Percentiles rank a stretch among this genome's conserved stretches.
Conservation (phyloP, 768 basidiomycete species). For the Suillus clintonianus region DNA sequence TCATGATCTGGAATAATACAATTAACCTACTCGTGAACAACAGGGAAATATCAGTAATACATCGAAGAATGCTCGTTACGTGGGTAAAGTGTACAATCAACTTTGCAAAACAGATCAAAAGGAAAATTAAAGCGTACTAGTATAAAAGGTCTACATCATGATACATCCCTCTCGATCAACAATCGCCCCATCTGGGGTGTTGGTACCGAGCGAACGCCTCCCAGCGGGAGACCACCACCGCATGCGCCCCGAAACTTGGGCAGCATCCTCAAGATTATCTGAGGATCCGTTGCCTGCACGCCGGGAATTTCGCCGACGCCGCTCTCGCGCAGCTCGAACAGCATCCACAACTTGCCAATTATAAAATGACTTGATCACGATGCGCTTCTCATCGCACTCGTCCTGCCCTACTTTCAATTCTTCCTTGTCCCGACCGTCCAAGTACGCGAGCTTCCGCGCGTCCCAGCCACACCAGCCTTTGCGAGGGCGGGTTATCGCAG, state of each 20-base stretch:
- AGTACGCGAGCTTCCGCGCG: constrained; percentile 65
- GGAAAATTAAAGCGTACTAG: constrained; percentile 29
- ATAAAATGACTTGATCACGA: constrained; percentile 83
- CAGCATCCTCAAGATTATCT: constrained; percentile 30
- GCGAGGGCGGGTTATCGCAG: constrained; percentile 61
- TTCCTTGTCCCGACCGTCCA: constrained; percentile 71
- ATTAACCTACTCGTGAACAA: not conserved
- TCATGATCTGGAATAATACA: not conserved
- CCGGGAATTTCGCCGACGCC: constrained; percentile 56
- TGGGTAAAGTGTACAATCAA: constrained; percentile 16
- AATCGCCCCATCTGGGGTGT: constrained; percentile 45
- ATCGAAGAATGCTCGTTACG: constrained; percentile 10
- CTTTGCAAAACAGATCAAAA: constrained; percentile 11
- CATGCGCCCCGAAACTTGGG: constrained; percentile 19
- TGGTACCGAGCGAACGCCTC: constrained; percentile 48
- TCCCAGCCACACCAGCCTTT: constrained; percentile 76
- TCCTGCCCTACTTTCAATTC: constrained; percentile 71
- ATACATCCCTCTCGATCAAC: constrained; percentile 62
- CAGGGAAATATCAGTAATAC: constrained; percentile 8
- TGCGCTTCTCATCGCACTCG: constrained; percentile 73
- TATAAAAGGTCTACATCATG: constrained; percentile 55
- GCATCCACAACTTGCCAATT: constrained; percentile 86
- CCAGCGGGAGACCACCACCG: constrained; percentile 47
- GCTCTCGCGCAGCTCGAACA: constrained; percentile 66
- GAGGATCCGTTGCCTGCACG: constrained; percentile 42